Percentiles rank a stretch among this genome's conserved stretches.
These are phyloP conservation scores for Chytriomyces sp. DNA, from an alignment of 192 early-diverging fungal species.

Conservation along the genomic window DNA sequence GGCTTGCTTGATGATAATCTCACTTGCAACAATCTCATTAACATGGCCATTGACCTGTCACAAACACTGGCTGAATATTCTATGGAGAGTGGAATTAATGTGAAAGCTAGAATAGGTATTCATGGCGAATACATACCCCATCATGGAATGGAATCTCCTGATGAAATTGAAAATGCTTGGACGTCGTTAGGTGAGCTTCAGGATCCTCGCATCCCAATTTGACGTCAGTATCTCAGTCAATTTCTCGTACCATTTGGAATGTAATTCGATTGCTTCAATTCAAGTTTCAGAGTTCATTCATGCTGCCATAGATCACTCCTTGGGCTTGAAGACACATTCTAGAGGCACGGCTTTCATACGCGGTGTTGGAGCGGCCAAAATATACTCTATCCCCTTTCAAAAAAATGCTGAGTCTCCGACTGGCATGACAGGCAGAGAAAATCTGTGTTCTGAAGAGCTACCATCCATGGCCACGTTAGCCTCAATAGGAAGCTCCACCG, in stretches of 20 bases:
- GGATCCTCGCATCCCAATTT: neutral
- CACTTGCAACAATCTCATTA: conserved; percentile 20
- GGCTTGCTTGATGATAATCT: conserved; percentile 2
- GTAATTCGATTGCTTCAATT: conserved; percentile 8
- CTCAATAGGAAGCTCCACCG: too few species aligned
- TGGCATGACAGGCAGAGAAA: too few species aligned
- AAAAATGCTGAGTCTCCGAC: too few species aligned
- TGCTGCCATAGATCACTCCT: neutral
- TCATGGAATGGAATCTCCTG: neutral
- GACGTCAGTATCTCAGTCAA: conserved; percentile 9
- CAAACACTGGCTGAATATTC: conserved; percentile 26
- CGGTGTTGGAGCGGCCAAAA: conserved; percentile 21
- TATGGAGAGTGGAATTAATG: conserved; percentile 19
- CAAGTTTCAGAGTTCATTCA: conserved; percentile 22
- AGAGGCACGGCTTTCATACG: conserved; percentile 9
- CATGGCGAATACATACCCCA: conserved; percentile 13
- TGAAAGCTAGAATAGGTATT: conserved; percentile 19
- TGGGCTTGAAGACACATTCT: neutral
- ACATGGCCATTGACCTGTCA: conserved; percentile 15
- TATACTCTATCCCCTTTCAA: neutral
- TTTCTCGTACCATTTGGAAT: conserved; percentile 28
- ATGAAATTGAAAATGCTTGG: conserved; percentile 21
- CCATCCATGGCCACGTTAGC: too few species aligned
- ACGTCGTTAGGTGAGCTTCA: conserved; percentile 4
- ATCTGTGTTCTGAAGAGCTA: too few species aligned